phyloP scores from a whole-genome alignment of 805 yeast genomes.

The Lachancea mirantina region DNA sequence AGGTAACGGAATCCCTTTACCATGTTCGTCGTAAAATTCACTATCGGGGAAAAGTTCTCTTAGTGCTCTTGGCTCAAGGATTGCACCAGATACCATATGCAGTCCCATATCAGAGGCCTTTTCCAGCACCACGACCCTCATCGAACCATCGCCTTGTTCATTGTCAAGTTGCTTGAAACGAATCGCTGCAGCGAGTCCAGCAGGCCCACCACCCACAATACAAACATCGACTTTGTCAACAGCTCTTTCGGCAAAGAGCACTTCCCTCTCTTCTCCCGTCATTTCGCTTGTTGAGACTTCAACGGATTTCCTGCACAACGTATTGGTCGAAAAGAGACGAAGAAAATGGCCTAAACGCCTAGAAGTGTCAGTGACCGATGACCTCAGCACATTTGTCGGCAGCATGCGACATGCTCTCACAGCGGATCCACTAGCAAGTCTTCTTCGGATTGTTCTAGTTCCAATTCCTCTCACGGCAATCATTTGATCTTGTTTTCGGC shows the following conservation, averaged over 20 bases:
- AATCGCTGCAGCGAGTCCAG: conserved; percentile 93
- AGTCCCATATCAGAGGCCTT: conserved; percentile 91
- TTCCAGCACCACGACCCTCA: conserved; percentile 84
- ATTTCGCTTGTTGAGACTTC: conserved; percentile 26
- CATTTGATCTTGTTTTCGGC: too few species aligned
- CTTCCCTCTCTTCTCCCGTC: conserved; percentile 39
- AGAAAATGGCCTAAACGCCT: too few species aligned
- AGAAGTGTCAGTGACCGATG: too few species aligned
- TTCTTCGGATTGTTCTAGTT: too few species aligned
- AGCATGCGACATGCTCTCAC: too few species aligned
- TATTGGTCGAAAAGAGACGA: conserved; percentile 2
- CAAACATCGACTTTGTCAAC: conserved; percentile 87
- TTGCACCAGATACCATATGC: conserved; percentile 91
- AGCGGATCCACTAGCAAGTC: too few species aligned
- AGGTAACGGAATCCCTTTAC: conserved; percentile 68
- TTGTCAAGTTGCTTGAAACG: conserved; percentile 76
- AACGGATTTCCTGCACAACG: conserved; percentile 9
- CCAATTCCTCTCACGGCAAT: too few species aligned
- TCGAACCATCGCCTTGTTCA: conserved; percentile 52
- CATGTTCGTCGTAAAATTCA: conserved; percentile 43
- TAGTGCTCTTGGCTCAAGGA: conserved; percentile 82
- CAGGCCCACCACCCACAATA: conserved; percentile 97
- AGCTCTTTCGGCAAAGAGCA: conserved; percentile 60
- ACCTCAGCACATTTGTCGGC: too few species aligned
- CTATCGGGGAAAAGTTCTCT: conserved; percentile 74